A percentile compares a stretch with the other conserved stretches of the same genome.
phyloP scores from a whole-genome alignment of 768 basidiomycete species.

The Tulasnella sp. region DNA sequence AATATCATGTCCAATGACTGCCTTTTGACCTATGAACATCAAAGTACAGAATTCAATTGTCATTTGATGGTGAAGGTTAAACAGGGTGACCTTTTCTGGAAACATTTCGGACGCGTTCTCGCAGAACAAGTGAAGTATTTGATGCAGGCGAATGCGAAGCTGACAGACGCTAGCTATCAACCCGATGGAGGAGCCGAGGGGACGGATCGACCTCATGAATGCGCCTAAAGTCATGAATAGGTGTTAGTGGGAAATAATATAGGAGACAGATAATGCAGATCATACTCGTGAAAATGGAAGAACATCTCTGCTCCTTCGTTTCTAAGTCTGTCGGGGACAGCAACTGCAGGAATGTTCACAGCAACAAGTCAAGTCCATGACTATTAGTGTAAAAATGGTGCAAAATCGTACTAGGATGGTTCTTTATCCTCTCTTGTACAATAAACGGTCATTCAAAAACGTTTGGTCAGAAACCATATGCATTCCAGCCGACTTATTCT shows the following conservation, averaged over 20 bases:
- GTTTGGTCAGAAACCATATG: background rate
- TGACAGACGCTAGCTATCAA: slow-evolving; percentile 64
- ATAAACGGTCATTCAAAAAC: background rate
- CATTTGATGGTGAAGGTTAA: background rate
- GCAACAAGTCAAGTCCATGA: background rate
- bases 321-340: slow-evolving; percentile 60
- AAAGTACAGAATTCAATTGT: too few species aligned
- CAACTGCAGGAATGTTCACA: slow-evolving; percentile 31
- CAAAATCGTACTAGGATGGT: background rate
- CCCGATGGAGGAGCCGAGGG: slow-evolving; percentile 65
- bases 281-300: slow-evolving; percentile 49
- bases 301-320: slow-evolving; percentile 54
- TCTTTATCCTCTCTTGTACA: slow-evolving; percentile 6
- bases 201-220: slow-evolving; percentile 57
- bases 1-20: slow-evolving; percentile 30
- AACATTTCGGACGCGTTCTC: slow-evolving; percentile 71
- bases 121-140: slow-evolving; percentile 57
- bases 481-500: background rate
- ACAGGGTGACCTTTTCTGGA: slow-evolving; percentile 38
- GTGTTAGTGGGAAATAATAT: background rate
- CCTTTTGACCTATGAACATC: background rate
- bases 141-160: slow-evolving; percentile 56
- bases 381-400: background rate
- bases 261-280: too few species aligned
- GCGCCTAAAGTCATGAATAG: slow-evolving; percentile 29